phyloP scores from a whole-genome alignment of 371 early-diverging fungal species.

The Cokeromyces recurvatus region DNA sequence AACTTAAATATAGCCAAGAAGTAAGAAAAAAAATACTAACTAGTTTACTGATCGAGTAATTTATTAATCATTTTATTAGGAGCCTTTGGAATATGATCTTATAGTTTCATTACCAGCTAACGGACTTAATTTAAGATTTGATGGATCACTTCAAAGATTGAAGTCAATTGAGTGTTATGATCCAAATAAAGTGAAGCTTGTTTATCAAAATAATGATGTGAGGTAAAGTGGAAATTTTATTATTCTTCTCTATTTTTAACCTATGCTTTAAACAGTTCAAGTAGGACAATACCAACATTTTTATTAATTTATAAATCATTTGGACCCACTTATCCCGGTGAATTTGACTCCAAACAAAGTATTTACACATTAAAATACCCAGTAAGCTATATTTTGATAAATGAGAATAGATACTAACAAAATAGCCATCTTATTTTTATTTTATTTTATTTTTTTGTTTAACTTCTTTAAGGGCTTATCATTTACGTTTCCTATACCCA shows the following conservation, averaged over 20 bases:
- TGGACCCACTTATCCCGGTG: slow-evolving; percentile 72
- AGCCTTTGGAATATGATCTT: slow-evolving; percentile 56
- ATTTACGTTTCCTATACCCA: slow-evolving; percentile 72
- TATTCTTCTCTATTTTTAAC: not conserved
- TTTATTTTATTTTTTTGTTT: not conserved
- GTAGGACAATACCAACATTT: slow-evolving; percentile 63
- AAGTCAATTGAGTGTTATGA: slow-evolving; percentile 63
- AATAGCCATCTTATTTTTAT: too few species aligned
- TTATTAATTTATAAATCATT: slow-evolving; percentile 64
- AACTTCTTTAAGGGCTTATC: slow-evolving; percentile 51
- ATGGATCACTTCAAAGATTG: slow-evolving; percentile 59
- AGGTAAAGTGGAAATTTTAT: slow-evolving; percentile 31
- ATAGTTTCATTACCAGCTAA: slow-evolving; percentile 57
- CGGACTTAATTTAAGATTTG: slow-evolving; percentile 61
- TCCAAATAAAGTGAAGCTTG: slow-evolving; percentile 53
- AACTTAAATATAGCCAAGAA: slow-evolving; percentile 62
- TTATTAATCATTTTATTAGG: slow-evolving; percentile 21
- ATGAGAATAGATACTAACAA: too few species aligned
- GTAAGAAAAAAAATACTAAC: slow-evolving; percentile 21
- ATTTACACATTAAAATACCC: slow-evolving; percentile 68
- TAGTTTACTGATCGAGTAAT: too few species aligned
- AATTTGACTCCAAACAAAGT: slow-evolving; percentile 47
- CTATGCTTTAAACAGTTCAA: slow-evolving; percentile 42
- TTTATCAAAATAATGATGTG: slow-evolving; percentile 62
- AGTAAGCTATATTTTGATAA: slow-evolving; percentile 29